phyloP scores from a whole-genome alignment of 257 asterid genomes.

The Primulina eburnea region DNA sequence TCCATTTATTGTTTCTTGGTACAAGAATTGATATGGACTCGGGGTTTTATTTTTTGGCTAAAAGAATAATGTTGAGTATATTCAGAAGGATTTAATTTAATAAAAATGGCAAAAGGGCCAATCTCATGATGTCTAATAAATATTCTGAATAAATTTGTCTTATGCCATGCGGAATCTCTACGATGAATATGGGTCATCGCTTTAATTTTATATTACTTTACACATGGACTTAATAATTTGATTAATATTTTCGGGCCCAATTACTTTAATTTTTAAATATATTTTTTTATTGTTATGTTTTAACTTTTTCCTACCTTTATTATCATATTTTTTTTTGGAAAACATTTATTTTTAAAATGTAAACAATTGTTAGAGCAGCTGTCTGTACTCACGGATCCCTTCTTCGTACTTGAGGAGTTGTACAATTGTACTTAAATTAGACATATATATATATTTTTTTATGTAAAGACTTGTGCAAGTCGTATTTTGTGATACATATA shows the following conservation, averaged over 20 bases:
- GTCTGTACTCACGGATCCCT: neutral
- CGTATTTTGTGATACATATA: no score
- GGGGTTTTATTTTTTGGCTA: neutral
- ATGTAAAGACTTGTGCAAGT: no score
- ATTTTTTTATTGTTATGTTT: neutral
- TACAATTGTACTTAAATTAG: neutral
- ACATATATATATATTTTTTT: no score
- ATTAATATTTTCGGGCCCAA: conserved; percentile 27
- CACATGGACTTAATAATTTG: conserved; percentile 28
- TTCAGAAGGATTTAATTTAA: conserved; percentile 7
- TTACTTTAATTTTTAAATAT: neutral
- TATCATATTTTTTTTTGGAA: neutral
- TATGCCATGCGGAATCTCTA: conserved; percentile 31
- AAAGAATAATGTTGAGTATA: conserved; percentile 11
- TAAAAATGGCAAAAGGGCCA: conserved; percentile 19
- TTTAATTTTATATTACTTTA: conserved; percentile 25
- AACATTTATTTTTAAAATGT: no score
- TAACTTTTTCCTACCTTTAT: no score
- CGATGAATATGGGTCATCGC: conserved; percentile 26
- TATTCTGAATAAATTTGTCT: conserved; percentile 26
- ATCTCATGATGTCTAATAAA: conserved; percentile 21
- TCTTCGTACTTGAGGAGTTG: neutral
- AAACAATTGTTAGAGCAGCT: no score
- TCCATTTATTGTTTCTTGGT: neutral
- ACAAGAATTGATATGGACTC: neutral